phyloP scores from a whole-genome alignment of 1,139 yeast species.

The Nakaseomyces glabratus region DNA sequence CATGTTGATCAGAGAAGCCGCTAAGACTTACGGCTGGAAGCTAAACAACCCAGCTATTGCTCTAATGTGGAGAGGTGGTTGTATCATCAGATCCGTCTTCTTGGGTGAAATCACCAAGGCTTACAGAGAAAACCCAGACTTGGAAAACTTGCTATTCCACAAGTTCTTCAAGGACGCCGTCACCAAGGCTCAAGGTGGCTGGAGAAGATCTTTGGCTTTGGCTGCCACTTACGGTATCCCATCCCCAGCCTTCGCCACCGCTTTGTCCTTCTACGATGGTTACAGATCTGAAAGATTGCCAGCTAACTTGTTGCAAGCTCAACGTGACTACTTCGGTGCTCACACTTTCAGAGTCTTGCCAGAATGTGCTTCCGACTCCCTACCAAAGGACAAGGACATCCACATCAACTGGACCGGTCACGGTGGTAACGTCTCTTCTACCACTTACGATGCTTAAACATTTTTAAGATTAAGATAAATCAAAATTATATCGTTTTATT shows the following conservation, averaged over 20 bases:
- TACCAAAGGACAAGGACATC: constrained; percentile 75
- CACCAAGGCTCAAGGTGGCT: constrained; percentile 85
- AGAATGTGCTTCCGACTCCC: constrained; percentile 63
- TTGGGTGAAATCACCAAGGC: constrained; percentile 95
- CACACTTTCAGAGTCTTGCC: constrained; percentile 96
- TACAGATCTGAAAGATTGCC: constrained; percentile 93
- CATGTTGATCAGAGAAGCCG: constrained; percentile 98
- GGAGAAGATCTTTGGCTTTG: constrained; percentile 81
- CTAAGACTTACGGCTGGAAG: constrained; percentile 93
- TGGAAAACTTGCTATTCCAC: constrained; percentile 92
- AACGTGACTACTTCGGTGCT: constrained; percentile 99
- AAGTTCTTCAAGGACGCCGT: constrained; percentile 90
- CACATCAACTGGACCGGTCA: constrained; percentile 99
- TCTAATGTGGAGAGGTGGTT: constrained; percentile 99
- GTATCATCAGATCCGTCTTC: constrained; percentile 98
- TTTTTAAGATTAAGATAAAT: constrained; percentile 1
- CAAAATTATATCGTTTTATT: constrained; percentile 2
- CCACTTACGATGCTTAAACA: constrained; percentile 80
- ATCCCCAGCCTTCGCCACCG: constrained; percentile 96
- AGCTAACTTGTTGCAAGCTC: constrained; percentile 97
- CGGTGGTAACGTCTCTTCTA: constrained; percentile 95
- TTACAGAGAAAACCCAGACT: constrained; percentile 83
- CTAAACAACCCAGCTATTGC: constrained; percentile 98
- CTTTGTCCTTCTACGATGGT: constrained; percentile 97
- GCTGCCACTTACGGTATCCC: constrained; percentile 87